Base-by-base conservation (phyloP, 1,284 basidiomycete species). In the Austroboletus rostrupii region DNA sequence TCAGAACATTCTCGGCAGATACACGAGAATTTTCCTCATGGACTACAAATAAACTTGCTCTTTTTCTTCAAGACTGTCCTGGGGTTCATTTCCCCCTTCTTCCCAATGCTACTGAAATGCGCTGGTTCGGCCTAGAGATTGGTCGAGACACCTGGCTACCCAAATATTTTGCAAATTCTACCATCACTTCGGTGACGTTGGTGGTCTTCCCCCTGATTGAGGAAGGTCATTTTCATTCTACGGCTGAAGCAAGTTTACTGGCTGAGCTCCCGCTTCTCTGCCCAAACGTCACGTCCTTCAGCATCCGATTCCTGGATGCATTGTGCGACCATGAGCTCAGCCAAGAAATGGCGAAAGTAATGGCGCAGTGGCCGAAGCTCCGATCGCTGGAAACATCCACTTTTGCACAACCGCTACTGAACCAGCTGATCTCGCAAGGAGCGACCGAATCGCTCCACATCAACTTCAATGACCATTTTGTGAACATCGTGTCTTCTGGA, bases 91-190 rank as follows among this genome's bases (percentile, higher is more conserved):
- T 47, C 6, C 57, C 57, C 5, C 57, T 58, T 41, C 49, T 58
- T n/a, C 54, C 57, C 29, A 58, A 57, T 28, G 12, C 50, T 35
- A 45, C 35, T 11, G 32, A 46, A 28, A 19, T 58, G 5, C 40
- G 43, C 14, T 58, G 57, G 57, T 35, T 23, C 23, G 6, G 11
- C 5, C 35, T 17, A 17, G 9, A 36, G 17, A 21, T 32, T 8
- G 32, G 47, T 23, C 45, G 57, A 11, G 37, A 14, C 13, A 41
- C 61, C 42, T 51, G 44, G 5, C 26, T 60, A 9, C 20, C 60
- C 39, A 47, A 44, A 32, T 51, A 57, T 39, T 28, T 62, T 21
- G 6, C 41, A 9, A 35, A 51, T 23, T 44, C 47, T 19, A 6
- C 39, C 7, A 44, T 59, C 21, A 47, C 57, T 29, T 48, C 45